Evolutionary conservation across 306 rosid genomes (phyloP).

Genomic region (Trifolium dubium): DNA sequence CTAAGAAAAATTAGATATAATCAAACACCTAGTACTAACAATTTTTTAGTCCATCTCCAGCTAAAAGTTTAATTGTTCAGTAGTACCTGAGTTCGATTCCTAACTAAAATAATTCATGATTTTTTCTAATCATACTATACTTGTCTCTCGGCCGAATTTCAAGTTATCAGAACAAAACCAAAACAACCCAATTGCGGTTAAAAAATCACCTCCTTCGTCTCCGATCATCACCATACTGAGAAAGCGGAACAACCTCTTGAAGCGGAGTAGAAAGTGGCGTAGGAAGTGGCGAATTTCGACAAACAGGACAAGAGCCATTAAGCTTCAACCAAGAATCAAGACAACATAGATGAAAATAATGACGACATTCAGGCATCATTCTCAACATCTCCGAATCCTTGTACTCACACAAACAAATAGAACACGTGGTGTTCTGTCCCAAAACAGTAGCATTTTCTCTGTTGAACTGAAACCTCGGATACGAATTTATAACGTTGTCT

Average conservation of each 20-base stretch:
- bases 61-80: background rate
- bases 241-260: constrained; percentile 87
- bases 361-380: constrained; percentile 52
- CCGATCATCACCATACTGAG: constrained; percentile 86
- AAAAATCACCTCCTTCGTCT: constrained; percentile 57
- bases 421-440: constrained; percentile 47
- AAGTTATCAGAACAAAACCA: too few relatives aligned
- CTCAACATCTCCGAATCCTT: constrained; percentile 53
- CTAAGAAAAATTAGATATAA: background rate
- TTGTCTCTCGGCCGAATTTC: too few relatives aligned
- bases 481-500: constrained; percentile 69
- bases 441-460: constrained; percentile 6
- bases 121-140: background rate
- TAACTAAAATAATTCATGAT: background rate
- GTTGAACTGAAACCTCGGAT: constrained; percentile 72
- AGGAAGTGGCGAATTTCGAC: constrained; percentile 94
- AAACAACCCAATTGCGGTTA: background rate
- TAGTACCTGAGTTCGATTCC: background rate
- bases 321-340: constrained; percentile 89
- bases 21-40: background rate
- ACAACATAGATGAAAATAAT: constrained; percentile 43
- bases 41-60: background rate
- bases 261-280: constrained; percentile 89
- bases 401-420: constrained; percentile 48
- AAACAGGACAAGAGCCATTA: constrained; percentile 91